phyloP scores from a whole-genome alignment of 2,329 filamentous ascomycete genomes.

The Trichoderma atrobrunneum region DNA sequence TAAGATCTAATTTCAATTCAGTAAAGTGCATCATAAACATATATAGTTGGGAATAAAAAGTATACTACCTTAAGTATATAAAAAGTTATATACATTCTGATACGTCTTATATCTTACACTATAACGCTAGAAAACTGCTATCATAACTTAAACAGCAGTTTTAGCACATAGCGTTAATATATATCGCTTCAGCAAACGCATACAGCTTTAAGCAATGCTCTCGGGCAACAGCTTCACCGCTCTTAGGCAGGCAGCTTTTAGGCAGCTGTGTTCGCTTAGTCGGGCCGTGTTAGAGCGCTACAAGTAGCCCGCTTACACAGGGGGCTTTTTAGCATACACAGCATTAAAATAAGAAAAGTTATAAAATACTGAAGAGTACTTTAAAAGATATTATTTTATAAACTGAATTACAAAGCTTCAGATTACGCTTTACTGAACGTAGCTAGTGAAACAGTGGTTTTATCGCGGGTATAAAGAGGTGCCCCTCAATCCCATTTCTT shows the following conservation, averaged over 20 bases:
- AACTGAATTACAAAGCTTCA: not conserved
- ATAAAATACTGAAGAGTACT: not conserved
- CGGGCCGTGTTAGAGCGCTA: not conserved
- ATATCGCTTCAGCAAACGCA: too few relatives aligned
- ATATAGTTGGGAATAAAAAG: not conserved
- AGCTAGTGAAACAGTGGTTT: not conserved
- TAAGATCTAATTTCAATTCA: not conserved
- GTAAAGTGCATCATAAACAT: not conserved
- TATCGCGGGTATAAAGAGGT: not conserved
- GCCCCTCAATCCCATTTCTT: not conserved
- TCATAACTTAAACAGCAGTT: not conserved
- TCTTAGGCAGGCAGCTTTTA: not conserved
- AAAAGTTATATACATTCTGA: not conserved
- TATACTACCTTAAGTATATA: too few relatives aligned
- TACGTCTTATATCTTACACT: not conserved
- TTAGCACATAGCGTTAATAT: too few relatives aligned
- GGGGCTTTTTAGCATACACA: not conserved
- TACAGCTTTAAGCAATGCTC: too few relatives aligned
- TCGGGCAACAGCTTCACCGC: not conserved
- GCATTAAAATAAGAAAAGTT: not conserved
- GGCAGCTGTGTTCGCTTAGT: not conserved
- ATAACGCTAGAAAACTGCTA: not conserved
- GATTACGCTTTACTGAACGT: not conserved
- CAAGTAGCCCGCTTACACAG: not conserved
- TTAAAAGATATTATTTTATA: not conserved